phyloP scores from a whole-genome alignment of 805 yeast species.

The Cyberlindnera suaveolens region DNA sequence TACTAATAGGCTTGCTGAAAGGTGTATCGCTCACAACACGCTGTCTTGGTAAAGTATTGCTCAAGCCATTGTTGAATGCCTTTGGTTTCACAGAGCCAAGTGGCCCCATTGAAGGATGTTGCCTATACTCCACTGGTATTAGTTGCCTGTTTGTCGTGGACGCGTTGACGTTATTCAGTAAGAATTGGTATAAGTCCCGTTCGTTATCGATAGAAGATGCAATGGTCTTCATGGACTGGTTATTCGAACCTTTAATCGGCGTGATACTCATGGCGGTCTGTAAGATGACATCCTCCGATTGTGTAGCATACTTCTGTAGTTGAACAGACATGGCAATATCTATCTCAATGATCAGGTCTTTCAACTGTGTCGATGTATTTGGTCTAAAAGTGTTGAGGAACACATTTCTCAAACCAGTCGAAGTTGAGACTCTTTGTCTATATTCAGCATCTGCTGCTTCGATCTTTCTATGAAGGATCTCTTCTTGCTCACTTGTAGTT shows the following conservation, averaged over 20 bases:
- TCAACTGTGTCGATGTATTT: slow-evolving; percentile 59
- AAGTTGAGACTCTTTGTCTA: slow-evolving; percentile 64
- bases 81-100: slow-evolving; percentile 16
- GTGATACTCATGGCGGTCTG: slow-evolving; percentile 79
- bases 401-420: slow-evolving; percentile 69
- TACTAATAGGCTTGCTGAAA: not conserved
- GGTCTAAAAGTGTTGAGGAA: slow-evolving; percentile 75
- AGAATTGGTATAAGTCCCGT: slow-evolving; percentile 66
- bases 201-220: slow-evolving; percentile 81
- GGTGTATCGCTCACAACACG: not conserved
- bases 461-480: slow-evolving; percentile 75
- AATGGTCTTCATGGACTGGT: slow-evolving; percentile 65
- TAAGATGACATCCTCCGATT: slow-evolving; percentile 76
- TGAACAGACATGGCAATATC: slow-evolving; percentile 89
- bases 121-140: slow-evolving; percentile 63
- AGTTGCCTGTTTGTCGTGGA: slow-evolving; percentile 33
- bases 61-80: not conserved
- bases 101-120: slow-evolving; percentile 55
- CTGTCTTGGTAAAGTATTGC: not conserved
- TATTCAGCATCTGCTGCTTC: slow-evolving; percentile 84
- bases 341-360: slow-evolving; percentile 73
- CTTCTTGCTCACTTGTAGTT: slow-evolving; percentile 80
- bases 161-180: slow-evolving; percentile 38
- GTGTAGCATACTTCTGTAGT: slow-evolving; percentile 81
- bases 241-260: slow-evolving; percentile 53